Evolutionary conservation across 2,329 filamentous ascomycete genomes (phyloP).

Genomic region (Herpotrichia juniperi): DNA sequence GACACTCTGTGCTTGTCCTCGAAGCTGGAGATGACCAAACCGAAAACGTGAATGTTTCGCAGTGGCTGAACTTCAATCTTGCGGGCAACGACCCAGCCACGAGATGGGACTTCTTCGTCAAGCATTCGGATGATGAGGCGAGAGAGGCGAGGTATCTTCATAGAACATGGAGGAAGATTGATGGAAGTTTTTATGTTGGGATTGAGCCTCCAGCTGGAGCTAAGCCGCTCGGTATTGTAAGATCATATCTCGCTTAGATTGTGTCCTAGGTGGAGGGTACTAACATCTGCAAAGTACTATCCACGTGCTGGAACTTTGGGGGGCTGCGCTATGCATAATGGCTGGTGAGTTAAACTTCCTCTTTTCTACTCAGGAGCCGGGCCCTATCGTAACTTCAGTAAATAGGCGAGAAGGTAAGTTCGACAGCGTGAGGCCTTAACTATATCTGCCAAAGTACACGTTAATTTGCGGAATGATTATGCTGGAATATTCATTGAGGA

Average conservation of each 20-base stretch:
- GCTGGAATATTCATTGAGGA: too few relatives aligned
- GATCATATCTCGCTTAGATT: background rate
- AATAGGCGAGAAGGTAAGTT: too few relatives aligned
- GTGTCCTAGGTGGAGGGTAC: background rate
- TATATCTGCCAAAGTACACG: too few relatives aligned
- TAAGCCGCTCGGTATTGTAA: constrained; percentile 56
- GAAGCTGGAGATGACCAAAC: constrained; percentile 65
- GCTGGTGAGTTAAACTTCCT: constrained; percentile 29
- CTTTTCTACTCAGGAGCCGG: too few relatives aligned
- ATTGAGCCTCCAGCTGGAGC: constrained; percentile 58
- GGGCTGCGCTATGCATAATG: constrained; percentile 67
- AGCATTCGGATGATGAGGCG: constrained; percentile 61
- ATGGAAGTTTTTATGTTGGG: constrained; percentile 60
- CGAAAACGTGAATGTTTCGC: constrained; percentile 55
- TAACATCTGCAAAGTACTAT: constrained; percentile 49
- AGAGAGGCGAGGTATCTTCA: constrained; percentile 62
- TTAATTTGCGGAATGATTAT: too few relatives aligned
- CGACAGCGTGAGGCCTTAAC: too few relatives aligned
- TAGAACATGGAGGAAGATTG: constrained; percentile 60
- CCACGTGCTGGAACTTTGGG: constrained; percentile 63
- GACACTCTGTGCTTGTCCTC: constrained; percentile 62
- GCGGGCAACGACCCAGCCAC: constrained; percentile 62
- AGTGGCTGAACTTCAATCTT: constrained; percentile 56
- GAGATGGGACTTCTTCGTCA: constrained; percentile 67
- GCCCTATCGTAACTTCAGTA: too few relatives aligned